Base-by-base conservation (phyloP, 169 alveolate species). In the Babesia ovata region DNA sequence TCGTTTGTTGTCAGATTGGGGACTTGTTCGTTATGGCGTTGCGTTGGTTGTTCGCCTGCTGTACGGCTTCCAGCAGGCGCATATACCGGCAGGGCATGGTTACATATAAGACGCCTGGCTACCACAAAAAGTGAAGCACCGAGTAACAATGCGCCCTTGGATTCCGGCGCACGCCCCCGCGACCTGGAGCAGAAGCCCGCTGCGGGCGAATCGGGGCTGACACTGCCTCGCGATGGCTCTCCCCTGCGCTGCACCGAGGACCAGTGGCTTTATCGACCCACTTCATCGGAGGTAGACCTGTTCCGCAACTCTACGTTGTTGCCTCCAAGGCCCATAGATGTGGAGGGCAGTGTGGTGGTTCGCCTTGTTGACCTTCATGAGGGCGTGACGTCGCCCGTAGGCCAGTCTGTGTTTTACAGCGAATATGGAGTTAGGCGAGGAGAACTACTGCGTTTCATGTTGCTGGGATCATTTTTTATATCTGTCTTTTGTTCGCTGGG, bases 391-490 rank as follows among this genome's bases (percentile, higher is more conserved):
- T 88, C 94, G 21, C 96, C 96, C 8, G 92, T 92, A 10, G 73
- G 85, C 60, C 70, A 91, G 26, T 70, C 93, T 24, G 88, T 90
- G 14, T 87, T 81, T 56, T 86, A 65, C 79, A 86, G 96, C 56
- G 94, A 91, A 74, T 93, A 86, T 48, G 97, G 97, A 28, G 74
- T 93, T 58, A 90, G 95, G 39, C 86, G 87, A 69, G 91, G 87
- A 16, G 97, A 93, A 85, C 42, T 24, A 0, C 46, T 67, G 19
- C 63, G 56, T 4, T 22, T 83, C 24, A 16, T 75, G 33, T 19
- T 74, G 7, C 14, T 69, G 14, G 69, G 86, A 36, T 33, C 75
- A 13, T 48, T 62, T 17, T 44, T 49, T 13, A 56, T 60, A 33
- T 14, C 75, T 4, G 65, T 70, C 12, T 57, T 63, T 4, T 59